Conservation (phyloP, 139 green algal species). For the Pleodorina starrii region DNA sequence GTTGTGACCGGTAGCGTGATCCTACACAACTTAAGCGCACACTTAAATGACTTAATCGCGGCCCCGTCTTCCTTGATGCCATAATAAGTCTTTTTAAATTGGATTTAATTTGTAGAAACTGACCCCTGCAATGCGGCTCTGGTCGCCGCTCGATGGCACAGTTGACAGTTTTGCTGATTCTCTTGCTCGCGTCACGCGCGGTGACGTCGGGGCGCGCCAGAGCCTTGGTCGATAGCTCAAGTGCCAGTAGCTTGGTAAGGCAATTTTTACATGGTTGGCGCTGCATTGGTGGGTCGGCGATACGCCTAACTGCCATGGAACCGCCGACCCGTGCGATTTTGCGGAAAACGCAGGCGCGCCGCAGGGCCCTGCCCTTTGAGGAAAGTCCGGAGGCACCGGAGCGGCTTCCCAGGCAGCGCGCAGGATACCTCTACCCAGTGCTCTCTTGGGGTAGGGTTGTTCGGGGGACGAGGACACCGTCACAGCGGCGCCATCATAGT, state of each 20-base stretch:
- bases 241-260: background rate
- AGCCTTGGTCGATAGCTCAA: background rate
- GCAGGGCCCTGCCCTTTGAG: background rate
- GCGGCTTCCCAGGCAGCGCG: background rate
- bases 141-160: background rate
- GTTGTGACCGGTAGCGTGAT: too few relatives aligned
- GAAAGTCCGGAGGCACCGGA: background rate
- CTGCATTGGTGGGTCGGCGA: background rate
- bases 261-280: background rate
- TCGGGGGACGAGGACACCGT: too few relatives aligned
- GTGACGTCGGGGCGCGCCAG: background rate
- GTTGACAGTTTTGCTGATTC: background rate
- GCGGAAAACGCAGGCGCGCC: background rate
- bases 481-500: too few relatives aligned
- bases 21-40: too few relatives aligned
- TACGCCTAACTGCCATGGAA: background rate
- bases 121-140: background rate
- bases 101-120: too few relatives aligned
- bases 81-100: too few relatives aligned
- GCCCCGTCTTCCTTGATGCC: too few relatives aligned
- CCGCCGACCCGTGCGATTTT: background rate
- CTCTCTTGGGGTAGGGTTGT: constrained; percentile 40
- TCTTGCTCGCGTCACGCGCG: background rate
- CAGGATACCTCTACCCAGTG: constrained; percentile 32
- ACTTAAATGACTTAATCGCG: too few relatives aligned